Percentiles rank a stretch among this genome's conserved stretches.
Evolutionary conservation across 2,329 filamentous ascomycete genomes (phyloP).

Genomic region (Claviceps citrina): DNA sequence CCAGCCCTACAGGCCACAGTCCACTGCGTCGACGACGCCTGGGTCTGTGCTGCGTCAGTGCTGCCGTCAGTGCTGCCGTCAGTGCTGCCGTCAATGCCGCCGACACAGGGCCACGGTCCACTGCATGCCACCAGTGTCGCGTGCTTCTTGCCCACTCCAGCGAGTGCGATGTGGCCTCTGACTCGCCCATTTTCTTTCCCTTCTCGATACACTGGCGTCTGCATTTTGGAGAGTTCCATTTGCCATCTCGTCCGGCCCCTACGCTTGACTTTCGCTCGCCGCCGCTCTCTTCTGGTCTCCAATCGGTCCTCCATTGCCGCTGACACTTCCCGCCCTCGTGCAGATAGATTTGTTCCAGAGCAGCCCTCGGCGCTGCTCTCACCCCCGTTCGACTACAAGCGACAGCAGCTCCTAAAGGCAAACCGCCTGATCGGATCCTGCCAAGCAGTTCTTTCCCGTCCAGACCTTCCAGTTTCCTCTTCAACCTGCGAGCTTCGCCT

Average conservation of each 20-base stretch:
- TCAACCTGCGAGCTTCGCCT: slow-evolving; percentile 32
- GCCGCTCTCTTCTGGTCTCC: not conserved
- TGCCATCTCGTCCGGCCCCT: not conserved
- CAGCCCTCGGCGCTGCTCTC: slow-evolving; percentile 13
- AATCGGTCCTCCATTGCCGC: not conserved
- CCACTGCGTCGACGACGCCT: too few relatives aligned
- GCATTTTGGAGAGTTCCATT: not conserved
- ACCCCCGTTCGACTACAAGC: slow-evolving; percentile 6
- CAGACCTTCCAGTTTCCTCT: not conserved
- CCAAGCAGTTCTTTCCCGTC: not conserved
- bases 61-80: not conserved
- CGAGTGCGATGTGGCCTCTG: not conserved
- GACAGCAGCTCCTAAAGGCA: slow-evolving; percentile 4
- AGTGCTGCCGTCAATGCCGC: not conserved
- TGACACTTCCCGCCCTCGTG: not conserved
- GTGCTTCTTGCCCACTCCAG: not conserved
- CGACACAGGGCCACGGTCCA: too few relatives aligned
- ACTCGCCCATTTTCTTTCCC: not conserved
- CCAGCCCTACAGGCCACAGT: too few relatives aligned
- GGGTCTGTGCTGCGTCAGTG: not conserved
- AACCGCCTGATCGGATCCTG: slow-evolving; percentile 3
- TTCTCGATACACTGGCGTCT: not conserved
- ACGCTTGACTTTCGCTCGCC: too few relatives aligned
- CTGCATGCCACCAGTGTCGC: not conserved
- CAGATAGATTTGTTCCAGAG: slow-evolving; percentile 10